Conservation (phyloP, 2,329 filamentous ascomycete genomes). For the Penicillium vulpinum region DNA sequence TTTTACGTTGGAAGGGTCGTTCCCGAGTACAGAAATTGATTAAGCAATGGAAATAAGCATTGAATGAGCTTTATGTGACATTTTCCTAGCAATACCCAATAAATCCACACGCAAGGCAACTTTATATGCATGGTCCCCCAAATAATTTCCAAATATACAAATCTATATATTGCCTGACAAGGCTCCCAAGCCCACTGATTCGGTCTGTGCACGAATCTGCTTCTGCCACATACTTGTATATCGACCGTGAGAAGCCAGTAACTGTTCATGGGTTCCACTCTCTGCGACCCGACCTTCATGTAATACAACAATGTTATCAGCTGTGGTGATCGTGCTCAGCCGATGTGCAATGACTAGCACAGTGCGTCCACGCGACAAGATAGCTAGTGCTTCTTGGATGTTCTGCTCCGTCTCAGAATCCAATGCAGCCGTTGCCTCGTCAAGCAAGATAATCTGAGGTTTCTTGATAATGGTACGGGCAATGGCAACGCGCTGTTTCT, state of each 20-base stretch:
- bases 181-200: background rate
- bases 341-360: slow-evolving; percentile 1
- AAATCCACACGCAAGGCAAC: background rate
- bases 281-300: background rate
- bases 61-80: background rate
- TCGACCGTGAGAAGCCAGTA: background rate
- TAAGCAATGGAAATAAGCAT: background rate
- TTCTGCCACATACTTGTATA: slow-evolving; percentile 3
- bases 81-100: background rate
- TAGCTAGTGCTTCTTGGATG: slow-evolving; percentile 58
- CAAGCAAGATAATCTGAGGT: slow-evolving; percentile 81
- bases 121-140: background rate
- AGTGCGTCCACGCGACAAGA: background rate
- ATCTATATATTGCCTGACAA: background rate
- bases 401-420: slow-evolving; percentile 87
- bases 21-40: background rate
- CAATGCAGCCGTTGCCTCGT: slow-evolving; percentile 83
- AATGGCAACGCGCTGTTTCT: slow-evolving; percentile 66
- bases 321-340: background rate
- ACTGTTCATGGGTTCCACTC: background rate
- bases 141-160: background rate
- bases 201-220: slow-evolving; percentile 1
- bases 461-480: slow-evolving; percentile 86
- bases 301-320: slow-evolving; percentile 2
- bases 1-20: background rate